Base-by-base conservation (phyloP, 495 filamentous ascomycete genomes). In the Neurospora cerealis region DNA sequence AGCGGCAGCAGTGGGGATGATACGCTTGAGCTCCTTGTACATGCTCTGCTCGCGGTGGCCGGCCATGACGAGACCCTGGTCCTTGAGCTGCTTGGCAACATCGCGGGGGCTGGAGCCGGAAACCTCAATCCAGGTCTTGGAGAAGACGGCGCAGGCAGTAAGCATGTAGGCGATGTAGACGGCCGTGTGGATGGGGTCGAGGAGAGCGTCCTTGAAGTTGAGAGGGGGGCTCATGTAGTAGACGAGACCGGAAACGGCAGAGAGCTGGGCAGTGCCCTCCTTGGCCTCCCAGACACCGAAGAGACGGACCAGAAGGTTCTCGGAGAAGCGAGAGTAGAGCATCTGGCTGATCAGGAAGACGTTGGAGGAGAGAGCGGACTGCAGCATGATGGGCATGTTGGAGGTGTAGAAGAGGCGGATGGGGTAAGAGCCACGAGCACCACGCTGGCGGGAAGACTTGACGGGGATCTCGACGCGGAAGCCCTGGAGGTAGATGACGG, bases 381-480 rank as follows among this genome's bases (percentile, higher is more conserved):
- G 96, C 77, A 99, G 88, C 96, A 99, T 98, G 87, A 99, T 99
- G 78, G 96, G 96, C 96, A 99, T 93, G 89, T 93, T 93, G 78
- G 90, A 92, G 77, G 92, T 94, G 83, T 94, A 94, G 87, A 93
- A 94, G 46, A 93, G 90, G 78, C 92, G 91, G 80, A 93, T 87
- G 72, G 89, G 89, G 82, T 90, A 96, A 80, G 85, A 93, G 85
- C 87, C 96, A 79, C 96, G 95, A 84, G 97, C 96, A 81, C 96
- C 96, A 87, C 96, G 94, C 87, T 98, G 96, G 86, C 95, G 94
- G 74, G 94, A 95, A 48, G 94, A 97, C 89, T 99, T 99, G 89
- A 99, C 96, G 75, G 96, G 96, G 82, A 99, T 98, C 85, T 99
- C 96, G 80, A 99, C 96, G 76, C 96, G 95, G 93, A 99, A 98